Percentiles rank a stretch among this genome's conserved stretches.
Evolutionary conservation across 352 stramenopile genomes (phyloP).

Genomic region (Globisporangium alternatum): DNA sequence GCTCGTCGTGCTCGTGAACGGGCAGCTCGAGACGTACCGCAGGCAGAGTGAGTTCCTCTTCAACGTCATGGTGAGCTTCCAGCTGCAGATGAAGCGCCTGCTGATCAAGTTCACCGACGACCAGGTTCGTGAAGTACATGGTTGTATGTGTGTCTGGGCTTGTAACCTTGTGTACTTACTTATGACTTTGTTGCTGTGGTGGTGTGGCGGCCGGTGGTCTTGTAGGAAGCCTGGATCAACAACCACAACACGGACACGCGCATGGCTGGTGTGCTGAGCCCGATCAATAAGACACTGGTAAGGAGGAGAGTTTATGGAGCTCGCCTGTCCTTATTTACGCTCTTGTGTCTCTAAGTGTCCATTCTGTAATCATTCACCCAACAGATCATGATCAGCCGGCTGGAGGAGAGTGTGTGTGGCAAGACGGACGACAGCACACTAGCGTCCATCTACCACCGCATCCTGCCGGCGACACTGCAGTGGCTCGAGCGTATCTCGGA

Average conservation of each 20-base stretch:
- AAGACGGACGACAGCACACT: constrained; percentile 59
- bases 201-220: neutral
- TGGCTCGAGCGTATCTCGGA: constrained; percentile 74
- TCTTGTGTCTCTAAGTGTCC: neutral
- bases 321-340: neutral
- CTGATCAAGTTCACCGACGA: constrained; percentile 82
- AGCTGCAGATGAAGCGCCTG: constrained; percentile 75
- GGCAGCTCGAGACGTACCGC: constrained; percentile 38
- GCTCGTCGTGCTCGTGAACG: constrained; percentile 52
- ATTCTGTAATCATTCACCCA: neutral
- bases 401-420: constrained; percentile 60
- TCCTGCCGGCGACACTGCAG: constrained; percentile 55
- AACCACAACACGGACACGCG: constrained; percentile 62
- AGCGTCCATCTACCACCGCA: constrained; percentile 60
- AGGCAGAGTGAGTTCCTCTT: constrained; percentile 62
- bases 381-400: constrained; percentile 50
- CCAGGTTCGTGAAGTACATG: constrained; percentile 25
- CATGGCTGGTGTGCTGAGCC: constrained; percentile 64
- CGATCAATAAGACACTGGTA: constrained; percentile 67
- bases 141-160: neutral
- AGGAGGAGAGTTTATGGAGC: neutral
- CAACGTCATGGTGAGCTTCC: constrained; percentile 69
- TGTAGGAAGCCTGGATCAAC: constrained; percentile 64
- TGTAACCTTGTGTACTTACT: neutral
- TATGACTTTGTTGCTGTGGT: too few species aligned